Base-by-base conservation (phyloP, 2,329 filamentous ascomycete species). In the Trichophyton verrucosum region DNA sequence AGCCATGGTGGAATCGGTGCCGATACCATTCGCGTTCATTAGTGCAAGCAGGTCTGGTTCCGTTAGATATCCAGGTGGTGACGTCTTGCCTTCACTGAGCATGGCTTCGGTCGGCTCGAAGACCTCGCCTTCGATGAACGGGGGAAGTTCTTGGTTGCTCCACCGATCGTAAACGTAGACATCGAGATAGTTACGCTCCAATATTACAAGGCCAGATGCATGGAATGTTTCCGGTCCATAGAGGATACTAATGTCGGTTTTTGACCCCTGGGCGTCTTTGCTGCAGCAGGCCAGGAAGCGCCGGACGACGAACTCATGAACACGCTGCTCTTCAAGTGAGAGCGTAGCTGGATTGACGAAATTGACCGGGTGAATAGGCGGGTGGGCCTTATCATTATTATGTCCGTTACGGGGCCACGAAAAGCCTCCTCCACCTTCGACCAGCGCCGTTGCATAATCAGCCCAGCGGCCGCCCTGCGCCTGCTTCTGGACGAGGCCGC, bases 41-140 rank as follows among this genome's bases (percentile, higher is more conserved):
- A 57, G 55, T 57, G 55, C 55, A 57, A 57, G 55, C 55, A 57
- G 55, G 30, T 57, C 55, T 57, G 55, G 55, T 57, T 57, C 55
- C 42, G 55, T 57, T 40, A 57, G 30, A 57, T 57, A 57, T 57
- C 55, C 55, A 38, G 33, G 55, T 17, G 55, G 33, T 38, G 30
- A 57, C 33, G 33, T 57, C 55, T 57, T 38, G 42, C 55, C 55
- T 57, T 57, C 55, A 57, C 33, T 17, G 33, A 57, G 55, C 17
- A 57, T 57, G 55, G 55, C 55, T 57, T 57, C 55, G 30, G 33
- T 57, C 55, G 55, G 55, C 55, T 57, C 55, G 55, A 57, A 57
- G 33, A 57, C 55, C 55, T 57, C 55, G 22, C 55, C 55, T 57
- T 57, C 55, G 33, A 57, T 40, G 33, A 57, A 57, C 30, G 55